Evolutionary conservation across 2,329 filamentous ascomycete genomes (phyloP), one percentile per base, ranked within the genome.

Genomic region (Aspergillus japonicus): DNA sequence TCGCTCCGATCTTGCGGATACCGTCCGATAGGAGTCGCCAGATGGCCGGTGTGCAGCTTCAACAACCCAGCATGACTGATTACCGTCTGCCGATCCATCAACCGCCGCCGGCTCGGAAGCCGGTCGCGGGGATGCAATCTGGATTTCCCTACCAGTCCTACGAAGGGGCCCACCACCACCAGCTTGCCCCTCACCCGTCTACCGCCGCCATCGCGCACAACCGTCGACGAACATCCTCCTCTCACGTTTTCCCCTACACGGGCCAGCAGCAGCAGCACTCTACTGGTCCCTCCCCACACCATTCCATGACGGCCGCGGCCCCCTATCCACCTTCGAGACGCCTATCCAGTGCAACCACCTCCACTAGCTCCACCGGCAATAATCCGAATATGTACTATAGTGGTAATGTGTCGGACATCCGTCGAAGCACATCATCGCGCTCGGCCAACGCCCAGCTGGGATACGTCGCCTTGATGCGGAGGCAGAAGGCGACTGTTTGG

Each of bases 401-500:
- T 10, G 19, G 24, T 23, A 61, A 47, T 26, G 29, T 23, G n/a
- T 71, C 72, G 51, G 74, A 78, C 56, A 73, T 78, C 52, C 88
- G 90, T 61, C 87, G 92, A 66, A 96, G 91, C 29, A 91, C 88
- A 31, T 96, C 92, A 3, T 90, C 89, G 54, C 87, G 91, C 68
- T 96, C 91, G 23, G 85, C 83, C 63, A 81, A 80, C 57, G 81
- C 81, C 16, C 84, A 85, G 62, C 79, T 89, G n/a, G 88, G 92
- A 65, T 99, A 99, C 76, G 95, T 99, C 54, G 93, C 95, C 39
- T 83, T 97, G n/a, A 89, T 99, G 79, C 87, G 95, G 63, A 94
- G 93, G 75, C 95, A 99, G 78, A 98, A 98, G 75, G 95, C 92
- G 33, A 99, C 95, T 0, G 95, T 99, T 4, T 99, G 95, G 95